These are phyloP conservation scores for Exophiala alcalophila DNA, from an alignment of 2,329 filamentous ascomycete species.

Conservation along the genomic window DNA sequence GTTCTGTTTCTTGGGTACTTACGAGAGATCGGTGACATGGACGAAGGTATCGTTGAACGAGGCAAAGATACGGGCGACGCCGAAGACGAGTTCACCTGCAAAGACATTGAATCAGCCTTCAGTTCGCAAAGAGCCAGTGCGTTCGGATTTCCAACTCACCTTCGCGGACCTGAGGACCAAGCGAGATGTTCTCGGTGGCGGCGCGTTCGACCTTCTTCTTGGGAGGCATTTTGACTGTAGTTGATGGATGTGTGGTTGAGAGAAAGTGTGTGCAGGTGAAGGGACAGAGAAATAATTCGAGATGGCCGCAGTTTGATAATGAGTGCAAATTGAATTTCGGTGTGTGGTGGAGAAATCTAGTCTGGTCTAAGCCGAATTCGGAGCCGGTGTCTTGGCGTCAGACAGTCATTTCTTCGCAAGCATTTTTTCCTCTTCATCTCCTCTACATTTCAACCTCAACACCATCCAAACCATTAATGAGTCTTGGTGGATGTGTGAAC, in stretches of 20 bases:
- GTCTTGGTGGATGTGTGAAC: too few species aligned
- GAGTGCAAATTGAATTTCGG: too few species aligned
- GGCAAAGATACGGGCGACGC: conserved; percentile 96
- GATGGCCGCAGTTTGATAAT: too few species aligned
- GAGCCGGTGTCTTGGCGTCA: too few species aligned
- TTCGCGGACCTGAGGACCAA: conserved; percentile 95
- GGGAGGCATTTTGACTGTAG: conserved; percentile 72
- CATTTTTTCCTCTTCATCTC: too few species aligned
- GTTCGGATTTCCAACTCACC: conserved; percentile 57
- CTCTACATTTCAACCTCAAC: too few species aligned
- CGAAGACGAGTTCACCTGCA: conserved; percentile 91
- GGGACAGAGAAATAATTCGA: too few species aligned
- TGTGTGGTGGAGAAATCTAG: too few species aligned
- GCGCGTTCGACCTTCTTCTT: conserved; percentile 81
- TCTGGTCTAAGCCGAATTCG: too few species aligned
- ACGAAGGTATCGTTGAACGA: conserved; percentile 94
- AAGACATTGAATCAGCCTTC: conserved; percentile 24
- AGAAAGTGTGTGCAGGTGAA: too few species aligned
- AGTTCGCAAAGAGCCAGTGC: neutral
- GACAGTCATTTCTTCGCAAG: too few species aligned
- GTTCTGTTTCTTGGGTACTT: conserved; percentile 45
- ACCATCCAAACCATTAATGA: too few species aligned
- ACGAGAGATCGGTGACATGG: conserved; percentile 99
- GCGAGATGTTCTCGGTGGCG: conserved; percentile 93
- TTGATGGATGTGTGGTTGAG: conserved; percentile 1